Evolutionary conservation across 192 early-diverging fungal genomes (phyloP).

Genomic region (Lobulomyces angularis): DNA sequence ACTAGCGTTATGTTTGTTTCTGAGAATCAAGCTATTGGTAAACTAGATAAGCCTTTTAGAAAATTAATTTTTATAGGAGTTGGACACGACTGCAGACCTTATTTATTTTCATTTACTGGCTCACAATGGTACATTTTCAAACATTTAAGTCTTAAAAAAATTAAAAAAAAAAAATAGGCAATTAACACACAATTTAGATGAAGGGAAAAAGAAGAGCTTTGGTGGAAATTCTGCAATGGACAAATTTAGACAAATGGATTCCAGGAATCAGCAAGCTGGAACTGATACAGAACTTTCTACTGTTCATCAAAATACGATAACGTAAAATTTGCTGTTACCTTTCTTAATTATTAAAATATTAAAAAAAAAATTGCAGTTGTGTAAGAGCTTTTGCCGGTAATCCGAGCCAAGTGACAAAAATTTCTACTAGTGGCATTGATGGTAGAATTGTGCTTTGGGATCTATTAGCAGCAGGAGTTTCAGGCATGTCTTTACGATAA

Average conservation of each 20-base stretch:
- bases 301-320: slow-evolving; percentile 97
- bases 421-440: slow-evolving; percentile 69
- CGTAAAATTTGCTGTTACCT: slow-evolving; percentile 22
- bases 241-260: slow-evolving; percentile 88
- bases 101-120: slow-evolving; percentile 52
- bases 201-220: slow-evolving; percentile 50
- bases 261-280: slow-evolving; percentile 49
- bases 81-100: slow-evolving; percentile 88
- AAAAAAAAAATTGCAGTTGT: slow-evolving; percentile 13
- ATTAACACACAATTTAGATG: slow-evolving; percentile 59
- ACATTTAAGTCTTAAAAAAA: slow-evolving; percentile 11
- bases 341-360: slow-evolving; percentile 1
- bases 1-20: slow-evolving; percentile 64
- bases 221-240: slow-evolving; percentile 56
- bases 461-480: too few relatives aligned
- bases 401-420: slow-evolving; percentile 45
- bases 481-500: too few relatives aligned
- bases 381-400: slow-evolving; percentile 40
- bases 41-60: too few relatives aligned
- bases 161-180: slow-evolving; percentile 27
- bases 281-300: slow-evolving; percentile 61
- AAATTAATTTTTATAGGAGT: too few relatives aligned
- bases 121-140: slow-evolving; percentile 40
- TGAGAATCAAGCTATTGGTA: slow-evolving; percentile 64
- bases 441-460: slow-evolving; percentile 76